Evolutionary conservation across 371 early-diverging fungal species (phyloP).

Genomic region (Coemansia sp.): DNA sequence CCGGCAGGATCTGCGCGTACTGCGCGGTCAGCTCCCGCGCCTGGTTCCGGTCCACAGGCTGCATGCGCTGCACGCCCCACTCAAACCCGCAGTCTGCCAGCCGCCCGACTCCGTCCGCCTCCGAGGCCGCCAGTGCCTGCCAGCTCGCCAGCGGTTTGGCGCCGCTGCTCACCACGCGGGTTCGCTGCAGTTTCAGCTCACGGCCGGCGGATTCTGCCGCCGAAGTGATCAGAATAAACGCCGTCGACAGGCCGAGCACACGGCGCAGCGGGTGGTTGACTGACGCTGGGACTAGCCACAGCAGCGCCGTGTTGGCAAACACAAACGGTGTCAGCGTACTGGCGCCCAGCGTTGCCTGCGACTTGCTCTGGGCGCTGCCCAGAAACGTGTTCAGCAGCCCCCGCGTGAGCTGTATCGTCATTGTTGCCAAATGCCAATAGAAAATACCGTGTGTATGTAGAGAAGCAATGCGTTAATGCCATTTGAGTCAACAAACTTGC

Average conservation of each 20-base stretch:
- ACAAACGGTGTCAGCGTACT: conserved; percentile 25
- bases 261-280: conserved; percentile 41
- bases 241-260: conserved; percentile 21
- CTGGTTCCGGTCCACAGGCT: conserved; percentile 28
- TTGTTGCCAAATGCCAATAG: not conserved
- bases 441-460: not conserved
- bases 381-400: conserved; percentile 34
- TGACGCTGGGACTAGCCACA: conserved; percentile 25
- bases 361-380: conserved; percentile 16
- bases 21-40: conserved; percentile 40
- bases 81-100: conserved; percentile 12
- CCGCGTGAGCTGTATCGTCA: conserved; percentile 30
- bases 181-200: not conserved
- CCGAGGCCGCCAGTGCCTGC: conserved; percentile 11
- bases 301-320: conserved; percentile 29
- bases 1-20: conserved; percentile 46
- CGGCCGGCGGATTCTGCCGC: not conserved
- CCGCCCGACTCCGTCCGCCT: not conserved
- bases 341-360: conserved; percentile 15
- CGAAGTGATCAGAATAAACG: conserved; percentile 34
- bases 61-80: conserved; percentile 26
- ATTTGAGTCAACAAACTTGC: too few relatives aligned
- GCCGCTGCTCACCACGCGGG: conserved; percentile 22
- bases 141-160: conserved; percentile 33
- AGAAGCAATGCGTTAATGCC: too few relatives aligned